These are phyloP conservation scores for Pseudocercospora crystallina DNA, from an alignment of 2,329 filamentous ascomycete species.

Conservation along the genomic window DNA sequence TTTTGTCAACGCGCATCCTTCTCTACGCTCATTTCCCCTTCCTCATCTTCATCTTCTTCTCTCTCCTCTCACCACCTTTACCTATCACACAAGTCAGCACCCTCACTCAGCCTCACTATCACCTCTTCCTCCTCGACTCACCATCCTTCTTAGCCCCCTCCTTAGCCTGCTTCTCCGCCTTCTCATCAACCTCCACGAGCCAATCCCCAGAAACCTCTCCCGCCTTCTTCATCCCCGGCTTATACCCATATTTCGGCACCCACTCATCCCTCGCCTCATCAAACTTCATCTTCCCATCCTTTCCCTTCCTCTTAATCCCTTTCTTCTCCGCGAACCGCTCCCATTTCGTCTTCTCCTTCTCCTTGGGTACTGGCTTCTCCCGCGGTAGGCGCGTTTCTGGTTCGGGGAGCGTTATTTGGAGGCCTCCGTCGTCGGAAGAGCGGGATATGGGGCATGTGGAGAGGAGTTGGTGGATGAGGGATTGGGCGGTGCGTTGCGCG, in stretches of 20 bases:
- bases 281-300: constrained; percentile 77
- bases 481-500: constrained; percentile 87
- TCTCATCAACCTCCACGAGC: constrained; percentile 83
- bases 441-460: constrained; percentile 79
- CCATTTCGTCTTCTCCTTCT: constrained; percentile 88
- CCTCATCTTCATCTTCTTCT: constrained; percentile 21
- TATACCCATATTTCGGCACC: constrained; percentile 94
- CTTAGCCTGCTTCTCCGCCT: constrained; percentile 59
- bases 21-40: constrained; percentile 19
- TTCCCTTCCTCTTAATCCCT: constrained; percentile 86
- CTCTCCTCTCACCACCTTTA: constrained; percentile 20
- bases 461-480: constrained; percentile 90
- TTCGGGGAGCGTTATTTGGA: constrained; percentile 75
- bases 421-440: constrained; percentile 58
- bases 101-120: not conserved
- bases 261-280: constrained; percentile 84
- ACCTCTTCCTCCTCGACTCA: constrained; percentile 22
- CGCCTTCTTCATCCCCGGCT: constrained; percentile 76
- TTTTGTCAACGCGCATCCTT: too few species aligned
- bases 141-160: constrained; percentile 46
- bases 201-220: constrained; percentile 70
- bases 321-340: constrained; percentile 95
- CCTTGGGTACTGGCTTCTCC: constrained; percentile 84
- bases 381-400: constrained; percentile 73
- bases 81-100: not conserved